Percentiles rank a stretch among this genome's conserved stretches.
Conservation (phyloP, 306 rosid genomes). For the Carpinus viminea region DNA sequence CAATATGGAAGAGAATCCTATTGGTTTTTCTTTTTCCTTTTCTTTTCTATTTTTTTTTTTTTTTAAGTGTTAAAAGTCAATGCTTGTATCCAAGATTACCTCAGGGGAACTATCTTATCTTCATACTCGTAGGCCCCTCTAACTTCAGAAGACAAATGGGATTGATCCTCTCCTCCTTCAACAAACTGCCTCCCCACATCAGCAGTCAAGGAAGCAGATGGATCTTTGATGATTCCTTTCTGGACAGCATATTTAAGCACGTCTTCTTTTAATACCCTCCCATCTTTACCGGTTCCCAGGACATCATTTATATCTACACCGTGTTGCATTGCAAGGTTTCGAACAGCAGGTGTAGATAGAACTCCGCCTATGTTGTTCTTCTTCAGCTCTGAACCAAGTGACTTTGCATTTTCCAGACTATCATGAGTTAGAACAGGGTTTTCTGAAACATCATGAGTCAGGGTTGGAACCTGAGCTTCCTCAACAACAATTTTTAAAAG, state of each 20-base stretch:
- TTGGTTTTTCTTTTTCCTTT: background rate
- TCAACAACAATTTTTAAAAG: constrained; percentile 61
- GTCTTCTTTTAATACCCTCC: constrained; percentile 79
- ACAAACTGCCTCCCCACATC: constrained; percentile 32
- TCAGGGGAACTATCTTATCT: constrained; percentile 62
- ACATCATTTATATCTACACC: constrained; percentile 71
- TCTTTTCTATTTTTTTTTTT: background rate
- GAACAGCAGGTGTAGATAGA: constrained; percentile 79
- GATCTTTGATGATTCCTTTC: constrained; percentile 53
- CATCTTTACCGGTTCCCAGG: constrained; percentile 77
- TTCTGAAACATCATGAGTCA: constrained; percentile 30
- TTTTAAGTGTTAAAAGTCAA: background rate
- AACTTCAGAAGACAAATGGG: constrained; percentile 33
- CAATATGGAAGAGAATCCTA: constrained; percentile 4
- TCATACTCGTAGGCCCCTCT: constrained; percentile 36
- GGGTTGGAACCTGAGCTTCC: constrained; percentile 39
- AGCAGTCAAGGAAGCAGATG: constrained; percentile 38
- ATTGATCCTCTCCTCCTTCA: constrained; percentile 36
- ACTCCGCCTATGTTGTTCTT: constrained; percentile 41
- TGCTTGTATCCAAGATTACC: constrained; percentile 50
- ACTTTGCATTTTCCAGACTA: constrained; percentile 39
- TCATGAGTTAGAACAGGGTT: constrained; percentile 23
- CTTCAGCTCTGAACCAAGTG: constrained; percentile 40
- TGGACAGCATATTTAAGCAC: constrained; percentile 55
- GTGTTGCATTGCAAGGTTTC: constrained; percentile 76